Evolutionary conservation across 2,329 filamentous ascomycete species (phyloP).

Genomic region (Exophiala calicioides): DNA sequence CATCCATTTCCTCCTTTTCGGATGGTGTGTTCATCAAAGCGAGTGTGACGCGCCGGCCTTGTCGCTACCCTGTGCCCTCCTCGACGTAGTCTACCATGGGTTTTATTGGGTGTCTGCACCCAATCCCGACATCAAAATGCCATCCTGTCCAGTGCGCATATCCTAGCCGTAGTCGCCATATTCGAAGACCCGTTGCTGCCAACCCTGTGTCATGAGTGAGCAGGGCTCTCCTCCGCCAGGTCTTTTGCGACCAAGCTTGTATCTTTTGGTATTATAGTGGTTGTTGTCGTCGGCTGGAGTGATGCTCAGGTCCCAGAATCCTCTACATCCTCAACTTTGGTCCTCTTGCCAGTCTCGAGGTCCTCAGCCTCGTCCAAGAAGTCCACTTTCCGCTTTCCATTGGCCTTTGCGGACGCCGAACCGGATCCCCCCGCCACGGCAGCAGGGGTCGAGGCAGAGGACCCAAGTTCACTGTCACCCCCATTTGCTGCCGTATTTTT

Average conservation of each 20-base stretch:
- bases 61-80: too few species aligned
- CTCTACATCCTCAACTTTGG: slow-evolving; percentile 24
- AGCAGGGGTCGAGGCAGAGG: slow-evolving; percentile 24
- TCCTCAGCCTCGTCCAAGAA: slow-evolving; percentile 26
- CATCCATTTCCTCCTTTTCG: too few species aligned
- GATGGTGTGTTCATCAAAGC: too few species aligned
- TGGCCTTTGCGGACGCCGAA: slow-evolving; percentile 8
- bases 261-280: not conserved
- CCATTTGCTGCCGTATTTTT: slow-evolving; percentile 21
- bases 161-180: too few species aligned
- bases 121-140: too few species aligned
- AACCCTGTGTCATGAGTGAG: too few species aligned
- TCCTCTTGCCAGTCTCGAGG: slow-evolving; percentile 19
- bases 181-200: too few species aligned
- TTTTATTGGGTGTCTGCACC: too few species aligned
- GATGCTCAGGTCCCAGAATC: slow-evolving; percentile 10
- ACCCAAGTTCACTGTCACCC: slow-evolving; percentile 19
- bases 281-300: not conserved
- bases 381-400: slow-evolving; percentile 30
- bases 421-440: slow-evolving; percentile 11
- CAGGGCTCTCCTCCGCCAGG: too few species aligned
- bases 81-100: too few species aligned
- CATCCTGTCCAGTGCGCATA: too few species aligned
- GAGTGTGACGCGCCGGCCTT: too few species aligned
- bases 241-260: not conserved